phyloP scores from a whole-genome alignment of 495 filamentous ascomycete genomes.

The Aspergillus carlsbadensis region DNA sequence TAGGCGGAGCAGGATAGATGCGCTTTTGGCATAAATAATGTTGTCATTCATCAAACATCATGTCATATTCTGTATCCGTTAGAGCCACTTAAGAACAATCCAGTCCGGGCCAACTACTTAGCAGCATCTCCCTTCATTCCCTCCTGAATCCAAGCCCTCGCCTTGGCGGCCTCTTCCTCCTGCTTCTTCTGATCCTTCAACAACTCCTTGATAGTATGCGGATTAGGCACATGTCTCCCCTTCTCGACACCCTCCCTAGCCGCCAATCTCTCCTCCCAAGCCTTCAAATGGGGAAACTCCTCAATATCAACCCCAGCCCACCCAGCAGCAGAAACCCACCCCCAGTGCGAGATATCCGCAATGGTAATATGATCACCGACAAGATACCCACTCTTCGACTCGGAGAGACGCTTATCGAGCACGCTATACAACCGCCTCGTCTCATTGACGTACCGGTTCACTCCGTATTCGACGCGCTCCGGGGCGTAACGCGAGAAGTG shows the following conservation, averaged over 20 bases:
- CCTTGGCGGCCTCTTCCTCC: conserved; percentile 51
- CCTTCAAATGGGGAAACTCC: conserved; percentile 73
- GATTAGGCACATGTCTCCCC: conserved; percentile 73
- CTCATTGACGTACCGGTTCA: conserved; percentile 80
- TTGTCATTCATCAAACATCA: no score
- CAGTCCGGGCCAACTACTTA: conserved; percentile 17
- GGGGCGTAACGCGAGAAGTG: conserved; percentile 88
- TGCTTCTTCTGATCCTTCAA: conserved; percentile 53
- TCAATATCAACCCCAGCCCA: conserved; percentile 75
- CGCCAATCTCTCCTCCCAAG: conserved; percentile 71
- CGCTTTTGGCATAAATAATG: no score
- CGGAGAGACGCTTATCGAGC: conserved; percentile 69
- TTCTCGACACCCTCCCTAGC: conserved; percentile 69
- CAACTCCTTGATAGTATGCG: conserved; percentile 61
- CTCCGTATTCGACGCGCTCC: conserved; percentile 81
- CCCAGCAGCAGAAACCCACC: conserved; percentile 63
- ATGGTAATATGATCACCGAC: conserved; percentile 80
- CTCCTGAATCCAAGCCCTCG: conserved; percentile 59
- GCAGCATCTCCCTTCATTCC: conserved; percentile 62
- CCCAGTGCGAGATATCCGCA: conserved; percentile 80
- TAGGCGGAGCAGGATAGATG: no score
- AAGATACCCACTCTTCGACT: conserved; percentile 65
- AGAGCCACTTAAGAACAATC: no score
- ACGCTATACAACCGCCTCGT: conserved; percentile 77
- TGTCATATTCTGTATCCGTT: no score